A percentile compares a stretch with the other conserved stretches of the same genome.
Conservation (phyloP, 495 filamentous ascomycete species). For the Penicilliopsis zonata region DNA sequence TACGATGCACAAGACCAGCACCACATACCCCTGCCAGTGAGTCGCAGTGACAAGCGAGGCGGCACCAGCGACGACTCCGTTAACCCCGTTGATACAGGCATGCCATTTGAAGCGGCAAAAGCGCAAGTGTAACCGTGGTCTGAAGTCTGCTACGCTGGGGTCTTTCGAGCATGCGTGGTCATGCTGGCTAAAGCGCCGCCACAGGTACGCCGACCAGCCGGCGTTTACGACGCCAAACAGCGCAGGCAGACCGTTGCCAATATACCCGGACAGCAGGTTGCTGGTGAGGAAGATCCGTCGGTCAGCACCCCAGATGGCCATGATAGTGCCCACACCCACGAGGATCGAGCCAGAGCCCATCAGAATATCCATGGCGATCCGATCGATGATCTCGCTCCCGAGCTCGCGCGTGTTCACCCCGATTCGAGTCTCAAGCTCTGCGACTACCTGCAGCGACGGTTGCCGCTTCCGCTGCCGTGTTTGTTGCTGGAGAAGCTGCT, state of each 20-base stretch:
- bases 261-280: slow-evolving; percentile 37
- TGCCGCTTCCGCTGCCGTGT: slow-evolving; percentile 7
- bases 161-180: slow-evolving; percentile 7
- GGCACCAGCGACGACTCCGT: slow-evolving; percentile 35
- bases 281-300: slow-evolving; percentile 25
- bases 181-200: slow-evolving; percentile 21
- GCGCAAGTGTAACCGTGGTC: slow-evolving; percentile 17
- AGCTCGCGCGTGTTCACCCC: slow-evolving; percentile 29
- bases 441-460: slow-evolving; percentile 4
- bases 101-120: slow-evolving; percentile 28
- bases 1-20: slow-evolving; percentile 36
- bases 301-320: slow-evolving; percentile 37
- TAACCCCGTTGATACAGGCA: slow-evolving; percentile 24
- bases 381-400: slow-evolving; percentile 34
- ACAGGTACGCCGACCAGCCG: slow-evolving; percentile 29
- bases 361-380: slow-evolving; percentile 33
- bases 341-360: slow-evolving; percentile 33
- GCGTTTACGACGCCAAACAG: slow-evolving; percentile 32
- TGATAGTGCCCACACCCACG: slow-evolving; percentile 35
- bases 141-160: slow-evolving; percentile 8
- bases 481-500: slow-evolving; percentile 3
- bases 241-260: slow-evolving; percentile 33
- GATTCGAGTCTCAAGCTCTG: slow-evolving; percentile 17
- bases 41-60: slow-evolving; percentile 37
- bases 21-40: slow-evolving; percentile 37